These are phyloP conservation scores for Saccharomyces hybrid DNA, from an alignment of 1,139 yeast genomes.

Conservation along the genomic window DNA sequence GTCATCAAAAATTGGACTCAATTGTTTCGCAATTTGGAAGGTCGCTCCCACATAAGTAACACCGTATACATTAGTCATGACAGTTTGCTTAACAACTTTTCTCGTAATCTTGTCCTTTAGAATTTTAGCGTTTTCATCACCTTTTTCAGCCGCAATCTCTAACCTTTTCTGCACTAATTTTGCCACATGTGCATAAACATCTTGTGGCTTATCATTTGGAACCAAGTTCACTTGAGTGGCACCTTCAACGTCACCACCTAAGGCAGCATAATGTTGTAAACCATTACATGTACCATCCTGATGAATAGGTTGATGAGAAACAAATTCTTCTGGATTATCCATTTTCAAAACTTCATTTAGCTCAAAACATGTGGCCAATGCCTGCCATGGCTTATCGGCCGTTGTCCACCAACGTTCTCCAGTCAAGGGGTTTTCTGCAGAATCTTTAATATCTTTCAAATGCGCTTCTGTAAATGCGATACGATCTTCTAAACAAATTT, in stretches of 20 bases:
- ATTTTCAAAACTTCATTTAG: conserved; percentile 61
- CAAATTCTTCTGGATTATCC: conserved; percentile 64
- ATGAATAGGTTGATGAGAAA: conserved; percentile 84
- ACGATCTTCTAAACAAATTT: conserved; percentile 72
- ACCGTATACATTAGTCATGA: conserved; percentile 98
- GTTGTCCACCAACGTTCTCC: conserved; percentile 69
- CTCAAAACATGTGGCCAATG: conserved; percentile 79
- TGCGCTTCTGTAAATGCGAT: conserved; percentile 63
- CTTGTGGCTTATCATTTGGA: conserved; percentile 82
- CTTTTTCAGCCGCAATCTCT: conserved; percentile 52
- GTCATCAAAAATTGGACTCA: conserved; percentile 40
- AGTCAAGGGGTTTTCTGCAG: conserved; percentile 64
- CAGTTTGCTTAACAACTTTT: conserved; percentile 92
- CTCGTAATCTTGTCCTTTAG: conserved; percentile 60
- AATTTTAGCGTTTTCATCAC: conserved; percentile 35
- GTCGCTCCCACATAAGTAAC: conserved; percentile 94
- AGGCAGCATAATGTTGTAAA: conserved; percentile 93
- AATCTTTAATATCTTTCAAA: conserved; percentile 51
- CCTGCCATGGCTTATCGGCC: conserved; percentile 97
- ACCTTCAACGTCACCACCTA: conserved; percentile 94
- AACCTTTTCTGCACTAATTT: conserved; percentile 55
- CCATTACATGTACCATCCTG: conserved; percentile 99
- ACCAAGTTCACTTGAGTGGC: conserved; percentile 85
- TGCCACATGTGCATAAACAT: conserved; percentile 82
- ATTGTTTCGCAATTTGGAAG: conserved; percentile 71